Evolutionary conservation across 768 basidiomycete genomes (phyloP).

Genomic region (Leucocoprinus leucothites): DNA sequence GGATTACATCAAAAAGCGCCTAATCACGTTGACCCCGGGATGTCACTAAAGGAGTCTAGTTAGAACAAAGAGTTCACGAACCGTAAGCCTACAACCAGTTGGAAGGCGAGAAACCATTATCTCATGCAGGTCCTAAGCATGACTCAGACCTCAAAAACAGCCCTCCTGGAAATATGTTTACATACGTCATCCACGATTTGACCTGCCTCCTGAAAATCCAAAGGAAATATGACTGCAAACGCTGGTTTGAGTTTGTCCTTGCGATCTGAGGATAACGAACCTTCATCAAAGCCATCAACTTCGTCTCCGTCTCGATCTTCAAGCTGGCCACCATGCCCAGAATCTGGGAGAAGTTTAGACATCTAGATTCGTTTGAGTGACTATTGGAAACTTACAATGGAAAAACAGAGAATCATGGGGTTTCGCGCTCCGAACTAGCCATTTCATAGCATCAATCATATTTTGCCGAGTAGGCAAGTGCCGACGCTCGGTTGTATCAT

Average conservation of each 20-base stretch:
- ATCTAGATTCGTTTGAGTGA: background rate
- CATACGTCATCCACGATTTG: constrained; percentile 72
- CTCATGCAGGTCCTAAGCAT: constrained; percentile 41
- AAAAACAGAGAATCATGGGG: constrained; percentile 76
- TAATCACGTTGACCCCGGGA: constrained; percentile 16
- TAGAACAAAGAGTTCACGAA: constrained; percentile 20
- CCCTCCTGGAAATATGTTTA: constrained; percentile 8
- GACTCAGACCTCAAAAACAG: background rate
- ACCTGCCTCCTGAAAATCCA: constrained; percentile 76
- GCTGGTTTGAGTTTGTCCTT: background rate
- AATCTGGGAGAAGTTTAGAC: constrained; percentile 44
- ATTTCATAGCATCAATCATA: constrained; percentile 47
- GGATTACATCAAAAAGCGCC: constrained; percentile 51
- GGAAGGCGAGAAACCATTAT: constrained; percentile 48
- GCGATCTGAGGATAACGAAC: constrained; percentile 25
- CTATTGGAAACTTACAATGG: constrained; percentile 48
- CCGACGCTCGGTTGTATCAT: constrained; percentile 45
- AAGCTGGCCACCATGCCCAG: constrained; percentile 94
- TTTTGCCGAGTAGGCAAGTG: constrained; percentile 43
- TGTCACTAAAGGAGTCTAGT: background rate
- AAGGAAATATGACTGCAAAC: constrained; percentile 73
- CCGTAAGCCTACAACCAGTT: constrained; percentile 48
- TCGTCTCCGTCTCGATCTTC: constrained; percentile 77
- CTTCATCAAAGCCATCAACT: constrained; percentile 77
- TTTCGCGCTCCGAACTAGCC: constrained; percentile 66